Evolutionary conservation across 2,329 filamentous ascomycete species (phyloP).

Genomic region (Aspergillus proliferans): DNA sequence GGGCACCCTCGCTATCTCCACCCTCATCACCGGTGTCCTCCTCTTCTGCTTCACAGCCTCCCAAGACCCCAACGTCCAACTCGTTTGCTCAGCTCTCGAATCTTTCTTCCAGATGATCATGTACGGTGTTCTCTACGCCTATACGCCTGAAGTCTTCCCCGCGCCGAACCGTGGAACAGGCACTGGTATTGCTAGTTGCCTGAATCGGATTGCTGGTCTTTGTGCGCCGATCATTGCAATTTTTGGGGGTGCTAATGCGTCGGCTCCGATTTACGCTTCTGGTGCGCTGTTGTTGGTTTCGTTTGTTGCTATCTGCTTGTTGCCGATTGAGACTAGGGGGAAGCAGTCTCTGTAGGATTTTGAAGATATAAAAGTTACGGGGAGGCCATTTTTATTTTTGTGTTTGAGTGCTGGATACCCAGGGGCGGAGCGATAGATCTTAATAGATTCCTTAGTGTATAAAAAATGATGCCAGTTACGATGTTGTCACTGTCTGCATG

Average conservation of each 20-base stretch:
- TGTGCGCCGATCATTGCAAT: slow-evolving; percentile 39
- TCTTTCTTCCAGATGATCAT: slow-evolving; percentile 50
- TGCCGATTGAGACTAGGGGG: slow-evolving; percentile 41
- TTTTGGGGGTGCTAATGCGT: slow-evolving; percentile 30
- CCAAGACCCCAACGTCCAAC: slow-evolving; percentile 41
- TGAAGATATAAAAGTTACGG: background rate
- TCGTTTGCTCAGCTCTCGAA: slow-evolving; percentile 45
- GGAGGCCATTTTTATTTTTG: no score
- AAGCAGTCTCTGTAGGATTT: slow-evolving; percentile 31
- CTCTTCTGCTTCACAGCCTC: slow-evolving; percentile 51
- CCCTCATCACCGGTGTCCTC: slow-evolving; percentile 48
- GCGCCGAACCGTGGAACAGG: slow-evolving; percentile 48
- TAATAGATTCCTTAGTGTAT: no score
- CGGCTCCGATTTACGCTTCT: slow-evolving; percentile 39
- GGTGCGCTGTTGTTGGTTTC: slow-evolving; percentile 37
- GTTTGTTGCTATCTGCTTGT: slow-evolving; percentile 36
- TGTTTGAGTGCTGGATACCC: no score
- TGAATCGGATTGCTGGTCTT: slow-evolving; percentile 38
- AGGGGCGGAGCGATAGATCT: no score
- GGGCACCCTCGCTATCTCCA: slow-evolving; percentile 50
- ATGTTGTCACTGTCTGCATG: no score
- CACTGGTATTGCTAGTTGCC: slow-evolving; percentile 37
- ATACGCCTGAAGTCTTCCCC: slow-evolving; percentile 52
- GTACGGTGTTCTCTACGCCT: slow-evolving; percentile 51
- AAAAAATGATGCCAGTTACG: no score